Base-by-base conservation (phyloP, 106 monocot genomes). In the Dactylorhiza incarnata region DNA sequence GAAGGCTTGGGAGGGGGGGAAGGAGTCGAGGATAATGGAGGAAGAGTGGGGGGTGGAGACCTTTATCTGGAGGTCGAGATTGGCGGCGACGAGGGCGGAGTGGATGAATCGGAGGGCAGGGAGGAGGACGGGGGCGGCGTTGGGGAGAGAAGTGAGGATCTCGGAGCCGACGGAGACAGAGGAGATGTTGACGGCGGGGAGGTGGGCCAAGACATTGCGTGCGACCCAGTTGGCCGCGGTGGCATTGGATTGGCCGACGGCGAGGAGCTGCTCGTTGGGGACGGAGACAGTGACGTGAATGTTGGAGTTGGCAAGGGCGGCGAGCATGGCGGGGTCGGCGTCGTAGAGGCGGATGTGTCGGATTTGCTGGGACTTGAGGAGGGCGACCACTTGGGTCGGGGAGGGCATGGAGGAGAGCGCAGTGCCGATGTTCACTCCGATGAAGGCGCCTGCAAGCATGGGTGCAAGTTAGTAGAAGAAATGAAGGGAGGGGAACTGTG, bases 1-100 rank as follows among this genome's bases (percentile, higher is more conserved):
- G 83, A 99, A 99, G 22, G 94, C 99, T 61, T 95, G 95, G 0
- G 96, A 96, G 3, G 96, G 99, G 17, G 99, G 94, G 68, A 99
- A 99, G 25, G 99, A 99, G 58, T 99, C 99, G 0, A 99, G 89
- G 53, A 99, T 92, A 44, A 99, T 83, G 69, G 99, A 99, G 10
- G 99, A 99, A 9, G 94, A 82, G 68, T 88, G 94, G 7, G 99
- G 91, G 14, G 94, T 87, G 14, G 91, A 94, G 48, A 99, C 86
- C 81, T 91, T 94, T 76, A 99, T 87, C 53, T 81, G 83, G 9
- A 82, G 67, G 69, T 99, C 91, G 14, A 99, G 91, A 74, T 89
- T 86, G 49, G 99, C 87, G 0, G 99, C 94, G 3, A 99, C 94
- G 48, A 99, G 99, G 6, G 99, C 99, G 10, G 94, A 87, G 76